Evolutionary conservation across 2,329 filamentous ascomycete genomes (phyloP), one percentile per base, ranked within the genome.

Genomic region (Tricladium varicosporioides): DNA sequence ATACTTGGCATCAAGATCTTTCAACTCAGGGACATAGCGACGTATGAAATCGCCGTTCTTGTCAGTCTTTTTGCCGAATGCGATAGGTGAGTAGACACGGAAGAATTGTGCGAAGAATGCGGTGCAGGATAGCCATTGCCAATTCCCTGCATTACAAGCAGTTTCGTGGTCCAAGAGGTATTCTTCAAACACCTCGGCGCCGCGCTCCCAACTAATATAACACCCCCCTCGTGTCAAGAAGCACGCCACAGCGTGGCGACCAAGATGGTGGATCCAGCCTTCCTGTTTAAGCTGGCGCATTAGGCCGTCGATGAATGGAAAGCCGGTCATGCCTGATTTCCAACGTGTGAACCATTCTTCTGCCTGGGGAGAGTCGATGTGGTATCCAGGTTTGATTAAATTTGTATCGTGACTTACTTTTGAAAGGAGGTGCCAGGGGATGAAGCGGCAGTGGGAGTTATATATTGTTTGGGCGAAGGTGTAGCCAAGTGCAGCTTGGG

Each of bases 251-350:
- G 85, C 81, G 70, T 92, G 89, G 0, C 89, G 80, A 1, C 88
- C 89, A 0, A 92, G 78, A 68, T 92, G 89, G 68, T 92, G 88
- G 8, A 92, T 89, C 88, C 88, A 92, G 27, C 89, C 89, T 68
- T 91, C 88, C 1, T 76, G 69, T 13, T 79, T 76, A 13, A 92
- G 76, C 70, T 92, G 88, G 1, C 88, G 82, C 89, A 92, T 92
- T 43, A 92, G 76, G 0, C 87, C 88, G 66, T 92, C 89, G 63
- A 92, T 91, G 83, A 86, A 92, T 0, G 89, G 89, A 60, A 92
- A 92, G 0, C 89, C 89, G 0, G 89, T 92, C 19, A 77, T 73
- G 1, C 88, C 89, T 33, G 78, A 69, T 66, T 82, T 82, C 88
- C 88, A 92, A 51, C 88, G 80, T 60, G 76, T 76, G 69, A 91